Evolutionary conservation across 1,139 yeast genomes (phyloP), one percentile per base, ranked within the genome.

Genomic region (Pichia sp.): DNA sequence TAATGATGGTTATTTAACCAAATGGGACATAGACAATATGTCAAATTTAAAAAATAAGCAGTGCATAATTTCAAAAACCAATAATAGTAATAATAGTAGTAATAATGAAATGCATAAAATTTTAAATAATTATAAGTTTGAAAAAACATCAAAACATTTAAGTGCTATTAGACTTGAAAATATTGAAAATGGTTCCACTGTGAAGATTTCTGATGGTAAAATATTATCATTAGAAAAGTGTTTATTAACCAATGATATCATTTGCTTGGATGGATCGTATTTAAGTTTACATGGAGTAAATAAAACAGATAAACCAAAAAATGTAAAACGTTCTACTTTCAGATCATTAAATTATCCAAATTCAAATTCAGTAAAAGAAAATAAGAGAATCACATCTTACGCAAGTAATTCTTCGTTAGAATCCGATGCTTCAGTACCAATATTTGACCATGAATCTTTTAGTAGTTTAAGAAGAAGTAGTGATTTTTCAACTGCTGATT

Each of bases 1-100:
- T 2, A 70, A 72, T 52, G 92, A 86, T 61, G 94, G 94, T 3
- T 79, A 77, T 51, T 76, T 86, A 18, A 72, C 84, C 11, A 84
- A 82, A 56, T 86, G 95, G 95, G 83, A 82, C 63, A 66, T 81
- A 39, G 45, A 48, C 4, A 46, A 45, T 3, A 3, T 56, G 31
- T 40, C 47, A 3, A 18, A 11, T 30, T 18, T 40, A 32, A 5
- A 30, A 29, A 11, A 35, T 37, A 40, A 30, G 3, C 43, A 30
- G 6, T 47, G 45, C 27, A 30, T 26, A 2, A 30, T 34, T 2
- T 34, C 46, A 35, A 40, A 39, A 10, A 31, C 38, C 5, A 28
- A 18, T 7, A 31, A 34, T 2, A 25, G 25, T 7, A 39, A 6
- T 4, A 35, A 32, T 8, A 30, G 8, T 30, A 30, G 8, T 35